Evolutionary conservation across 2,329 filamentous ascomycete genomes (phyloP).

Genomic region (Pleochaeta shiraiana): DNA sequence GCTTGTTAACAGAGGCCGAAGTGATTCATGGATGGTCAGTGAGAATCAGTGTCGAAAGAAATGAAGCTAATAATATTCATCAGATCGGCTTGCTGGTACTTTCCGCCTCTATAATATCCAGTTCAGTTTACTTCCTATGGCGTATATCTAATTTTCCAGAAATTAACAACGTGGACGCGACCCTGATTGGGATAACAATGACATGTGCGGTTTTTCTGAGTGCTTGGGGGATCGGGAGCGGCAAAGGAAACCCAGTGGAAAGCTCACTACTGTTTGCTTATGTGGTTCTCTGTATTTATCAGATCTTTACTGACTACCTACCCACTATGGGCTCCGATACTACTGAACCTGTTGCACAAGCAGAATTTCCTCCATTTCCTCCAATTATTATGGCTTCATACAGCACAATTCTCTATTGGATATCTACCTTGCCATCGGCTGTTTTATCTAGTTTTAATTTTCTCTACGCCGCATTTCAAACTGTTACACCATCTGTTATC

Average conservation of each 20-base stretch:
- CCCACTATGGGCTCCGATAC: constrained; percentile 40
- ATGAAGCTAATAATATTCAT: constrained; percentile 8
- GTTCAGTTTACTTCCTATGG: constrained; percentile 91
- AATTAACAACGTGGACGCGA: constrained; percentile 79
- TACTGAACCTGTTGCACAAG: constrained; percentile 34
- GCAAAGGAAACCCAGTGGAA: constrained; percentile 85
- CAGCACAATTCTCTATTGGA: constrained; percentile 65
- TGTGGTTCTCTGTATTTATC: constrained; percentile 94
- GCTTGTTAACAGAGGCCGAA: constrained; percentile 80
- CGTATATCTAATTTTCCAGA: constrained; percentile 83
- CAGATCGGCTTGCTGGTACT: constrained; percentile 74
- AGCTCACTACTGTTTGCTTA: constrained; percentile 93
- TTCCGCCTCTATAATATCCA: constrained; percentile 80
- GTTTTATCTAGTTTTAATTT: constrained; percentile 71
- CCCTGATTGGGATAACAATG: constrained; percentile 77
- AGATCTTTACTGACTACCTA: constrained; percentile 97
- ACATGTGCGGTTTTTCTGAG: constrained; percentile 85
- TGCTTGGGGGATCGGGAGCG: constrained; percentile 83
- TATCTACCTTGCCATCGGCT: constrained; percentile 64
- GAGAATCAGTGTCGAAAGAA: background rate
- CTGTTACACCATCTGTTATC: constrained; percentile 86
- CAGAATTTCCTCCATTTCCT: constrained; percentile 90
- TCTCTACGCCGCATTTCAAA: constrained; percentile 78
- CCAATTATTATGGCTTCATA: constrained; percentile 98
- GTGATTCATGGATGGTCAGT: constrained; percentile 90